These are phyloP conservation scores for Yarrowia keelungensis DNA, from an alignment of 805 yeast species.

Conservation along the genomic window DNA sequence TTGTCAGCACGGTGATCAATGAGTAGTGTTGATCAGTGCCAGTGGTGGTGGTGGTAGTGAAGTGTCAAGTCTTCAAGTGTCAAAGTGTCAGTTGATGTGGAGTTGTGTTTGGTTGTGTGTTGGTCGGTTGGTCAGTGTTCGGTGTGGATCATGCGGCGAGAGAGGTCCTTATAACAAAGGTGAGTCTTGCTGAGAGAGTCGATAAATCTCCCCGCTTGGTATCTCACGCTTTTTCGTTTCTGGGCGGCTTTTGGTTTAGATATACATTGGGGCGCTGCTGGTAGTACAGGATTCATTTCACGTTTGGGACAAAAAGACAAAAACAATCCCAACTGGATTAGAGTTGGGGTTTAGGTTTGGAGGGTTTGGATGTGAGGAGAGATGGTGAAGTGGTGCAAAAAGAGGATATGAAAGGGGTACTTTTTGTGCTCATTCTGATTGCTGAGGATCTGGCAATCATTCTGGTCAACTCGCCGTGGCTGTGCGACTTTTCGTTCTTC, in stretches of 20 bases:
- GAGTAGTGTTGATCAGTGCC: too few relatives aligned
- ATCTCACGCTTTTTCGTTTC: slow-evolving; percentile 20
- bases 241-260: slow-evolving; percentile 32
- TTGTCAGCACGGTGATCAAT: too few relatives aligned
- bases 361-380: too few relatives aligned
- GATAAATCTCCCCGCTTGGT: slow-evolving; percentile 32
- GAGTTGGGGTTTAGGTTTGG: too few relatives aligned
- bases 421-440: too few relatives aligned
- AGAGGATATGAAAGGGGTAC: too few relatives aligned
- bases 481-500: too few relatives aligned
- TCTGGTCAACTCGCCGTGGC: neutral
- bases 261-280: slow-evolving; percentile 34
- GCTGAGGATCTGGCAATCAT: too few relatives aligned
- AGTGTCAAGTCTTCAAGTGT: too few relatives aligned
- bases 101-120: neutral
- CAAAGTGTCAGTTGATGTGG: neutral
- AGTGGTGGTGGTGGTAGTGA: too few relatives aligned
- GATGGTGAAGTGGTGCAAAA: too few relatives aligned
- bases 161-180: slow-evolving; percentile 17
- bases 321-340: too few relatives aligned
- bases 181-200: slow-evolving; percentile 7
- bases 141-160: neutral
- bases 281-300: slow-evolving; percentile 20
- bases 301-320: slow-evolving; percentile 19
- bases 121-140: neutral